A percentile compares a stretch with the other conserved stretches of the same genome.
Conservation (phyloP, 306 rosid genomes). For the Chamaecrista fasciculata region DNA sequence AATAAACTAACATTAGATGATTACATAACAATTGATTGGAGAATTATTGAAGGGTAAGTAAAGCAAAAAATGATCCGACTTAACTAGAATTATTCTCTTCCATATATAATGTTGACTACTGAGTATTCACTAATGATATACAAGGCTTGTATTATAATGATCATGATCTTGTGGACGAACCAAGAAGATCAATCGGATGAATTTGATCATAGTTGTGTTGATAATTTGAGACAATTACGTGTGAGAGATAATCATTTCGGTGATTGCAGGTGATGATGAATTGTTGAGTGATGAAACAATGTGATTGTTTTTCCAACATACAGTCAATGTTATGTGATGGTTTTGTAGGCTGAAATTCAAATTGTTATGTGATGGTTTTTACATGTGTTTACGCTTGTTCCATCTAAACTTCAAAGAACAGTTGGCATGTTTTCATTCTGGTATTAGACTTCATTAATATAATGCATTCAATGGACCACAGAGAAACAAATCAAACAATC, state of each 20-base stretch:
- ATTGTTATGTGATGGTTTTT: no score
- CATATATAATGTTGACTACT: background rate
- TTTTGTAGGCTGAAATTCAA: background rate
- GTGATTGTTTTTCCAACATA: background rate
- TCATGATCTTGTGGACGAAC: constrained; percentile 1
- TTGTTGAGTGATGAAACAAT: background rate
- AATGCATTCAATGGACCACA: background rate
- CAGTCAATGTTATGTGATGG: background rate
- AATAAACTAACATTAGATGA: background rate
- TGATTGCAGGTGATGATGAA: constrained; percentile 4
- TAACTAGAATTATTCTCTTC: background rate
- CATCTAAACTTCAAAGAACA: background rate
- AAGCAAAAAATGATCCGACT: background rate
- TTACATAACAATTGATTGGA: background rate
- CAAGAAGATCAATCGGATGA: constrained; percentile 2
- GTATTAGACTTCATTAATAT: constrained; percentile 1
- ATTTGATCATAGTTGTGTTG: background rate
- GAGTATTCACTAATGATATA: background rate
- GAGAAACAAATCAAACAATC: background rate
- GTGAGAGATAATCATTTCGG: background rate
- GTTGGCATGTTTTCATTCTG: constrained; percentile 2
- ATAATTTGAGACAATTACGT: background rate
- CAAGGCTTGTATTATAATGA: constrained; percentile 23
- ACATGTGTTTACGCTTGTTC: no score
- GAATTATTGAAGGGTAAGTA: constrained; percentile 7